phyloP scores from a whole-genome alignment of 2,329 filamentous ascomycete species.

The Colletotrichum tropicale region DNA sequence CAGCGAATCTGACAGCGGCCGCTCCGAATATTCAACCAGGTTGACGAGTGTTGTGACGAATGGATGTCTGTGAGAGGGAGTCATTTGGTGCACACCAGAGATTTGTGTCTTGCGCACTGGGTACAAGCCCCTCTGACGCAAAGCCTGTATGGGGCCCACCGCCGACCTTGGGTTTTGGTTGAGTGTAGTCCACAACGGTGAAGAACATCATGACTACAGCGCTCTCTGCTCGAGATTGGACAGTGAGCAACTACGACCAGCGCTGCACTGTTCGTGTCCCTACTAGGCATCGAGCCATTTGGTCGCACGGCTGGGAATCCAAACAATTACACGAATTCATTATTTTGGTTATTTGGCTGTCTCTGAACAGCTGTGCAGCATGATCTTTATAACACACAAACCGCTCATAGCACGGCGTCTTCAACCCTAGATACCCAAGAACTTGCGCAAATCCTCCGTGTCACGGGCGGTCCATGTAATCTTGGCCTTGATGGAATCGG shows the following conservation, averaged over 20 bases:
- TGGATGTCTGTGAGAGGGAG: background rate
- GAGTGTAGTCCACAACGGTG: background rate
- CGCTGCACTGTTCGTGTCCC: background rate
- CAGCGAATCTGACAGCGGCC: background rate
- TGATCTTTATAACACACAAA: too few relatives aligned
- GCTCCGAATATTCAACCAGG: background rate
- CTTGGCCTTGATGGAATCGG: constrained; percentile 86
- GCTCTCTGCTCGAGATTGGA: background rate
- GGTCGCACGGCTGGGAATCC: background rate
- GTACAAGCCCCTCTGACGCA: background rate
- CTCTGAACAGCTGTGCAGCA: background rate
- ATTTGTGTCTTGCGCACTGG: background rate
- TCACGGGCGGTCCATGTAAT: constrained; percentile 81
- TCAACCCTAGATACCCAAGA: constrained; percentile 38
- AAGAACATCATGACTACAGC: background rate
- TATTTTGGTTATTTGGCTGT: background rate
- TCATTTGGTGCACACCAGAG: background rate
- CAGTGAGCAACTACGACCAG: background rate
- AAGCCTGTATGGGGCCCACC: background rate
- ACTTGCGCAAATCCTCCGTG: constrained; percentile 69
- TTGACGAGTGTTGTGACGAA: background rate
- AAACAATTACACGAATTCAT: background rate
- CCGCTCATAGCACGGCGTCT: background rate
- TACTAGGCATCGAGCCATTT: background rate
- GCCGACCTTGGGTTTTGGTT: background rate